Conservation (phyloP, 2,329 filamentous ascomycete species). For the Teratosphaeria zuluensis region DNA sequence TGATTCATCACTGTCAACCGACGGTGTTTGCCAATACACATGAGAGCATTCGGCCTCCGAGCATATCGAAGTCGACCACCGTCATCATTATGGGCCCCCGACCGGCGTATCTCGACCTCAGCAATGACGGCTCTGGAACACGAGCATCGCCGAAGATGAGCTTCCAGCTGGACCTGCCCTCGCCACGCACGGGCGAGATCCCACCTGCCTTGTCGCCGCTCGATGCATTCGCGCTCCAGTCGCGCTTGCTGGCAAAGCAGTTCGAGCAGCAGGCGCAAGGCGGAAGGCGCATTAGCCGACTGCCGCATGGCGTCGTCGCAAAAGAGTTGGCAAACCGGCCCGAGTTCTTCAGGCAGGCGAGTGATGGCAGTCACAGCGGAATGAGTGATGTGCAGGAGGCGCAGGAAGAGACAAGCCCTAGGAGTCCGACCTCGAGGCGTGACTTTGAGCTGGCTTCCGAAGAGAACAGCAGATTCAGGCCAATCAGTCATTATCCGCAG, state of each 20-base stretch:
- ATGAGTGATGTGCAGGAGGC: constrained; percentile 25
- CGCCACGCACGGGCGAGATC: constrained; percentile 46
- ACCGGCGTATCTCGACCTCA: constrained; percentile 16
- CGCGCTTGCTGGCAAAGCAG: constrained; percentile 75
- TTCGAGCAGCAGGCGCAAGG: constrained; percentile 64
- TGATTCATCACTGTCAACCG: background rate
- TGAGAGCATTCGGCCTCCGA: background rate
- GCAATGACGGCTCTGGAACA: constrained; percentile 3
- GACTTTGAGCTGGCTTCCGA: constrained; percentile 8
- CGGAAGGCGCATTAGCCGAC: constrained; percentile 71
- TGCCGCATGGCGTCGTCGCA: constrained; percentile 73
- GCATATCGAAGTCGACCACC: background rate
- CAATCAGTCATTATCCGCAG: constrained; percentile 26
- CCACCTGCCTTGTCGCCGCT: constrained; percentile 88
- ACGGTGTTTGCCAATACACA: background rate
- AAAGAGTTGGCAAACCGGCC: constrained; percentile 71
- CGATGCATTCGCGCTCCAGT: constrained; percentile 90
- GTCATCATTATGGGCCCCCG: constrained; percentile 20
- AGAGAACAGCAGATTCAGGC: constrained; percentile 25
- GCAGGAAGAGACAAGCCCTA: constrained; percentile 32
- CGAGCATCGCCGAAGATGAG: background rate
- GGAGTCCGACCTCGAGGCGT: constrained; percentile 17
- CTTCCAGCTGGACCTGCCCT: constrained; percentile 31
- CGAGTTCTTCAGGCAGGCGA: constrained; percentile 69
- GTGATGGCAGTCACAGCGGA: constrained; percentile 39